These are phyloP conservation scores for Fusarium proliferatum DNA, from an alignment of 2,329 filamentous ascomycete genomes.

Conservation along the genomic window DNA sequence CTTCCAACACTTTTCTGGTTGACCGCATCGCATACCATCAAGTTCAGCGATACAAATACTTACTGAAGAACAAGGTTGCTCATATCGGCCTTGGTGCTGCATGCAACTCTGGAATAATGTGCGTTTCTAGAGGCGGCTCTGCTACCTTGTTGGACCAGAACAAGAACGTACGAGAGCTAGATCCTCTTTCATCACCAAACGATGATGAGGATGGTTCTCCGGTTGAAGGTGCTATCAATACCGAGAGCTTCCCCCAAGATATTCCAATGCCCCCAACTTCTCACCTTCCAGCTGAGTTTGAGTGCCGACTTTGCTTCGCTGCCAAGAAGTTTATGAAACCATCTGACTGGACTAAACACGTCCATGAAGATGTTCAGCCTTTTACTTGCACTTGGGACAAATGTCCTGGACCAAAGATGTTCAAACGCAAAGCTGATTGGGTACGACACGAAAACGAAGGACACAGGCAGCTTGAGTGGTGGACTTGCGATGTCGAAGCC, in stretches of 20 bases:
- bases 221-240: slow-evolving; percentile 74
- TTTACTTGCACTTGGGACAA: slow-evolving; percentile 91
- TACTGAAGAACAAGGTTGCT: slow-evolving; percentile 76
- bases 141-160: slow-evolving; percentile 70
- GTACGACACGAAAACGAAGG: slow-evolving; percentile 93
- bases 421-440: slow-evolving; percentile 97
- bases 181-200: slow-evolving; percentile 63
- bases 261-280: slow-evolving; percentile 84
- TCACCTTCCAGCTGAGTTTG: slow-evolving; percentile 85
- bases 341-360: slow-evolving; percentile 96
- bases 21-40: slow-evolving; percentile 88
- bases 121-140: slow-evolving; percentile 74
- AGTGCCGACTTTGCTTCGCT: slow-evolving; percentile 88
- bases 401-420: slow-evolving; percentile 87
- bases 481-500: slow-evolving; percentile 84
- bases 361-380: slow-evolving; percentile 92
- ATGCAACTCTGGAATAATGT: slow-evolving; percentile 72
- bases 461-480: slow-evolving; percentile 90
- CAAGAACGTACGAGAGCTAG: slow-evolving; percentile 68
- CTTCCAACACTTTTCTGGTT: slow-evolving; percentile 70
- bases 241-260: slow-evolving; percentile 81
- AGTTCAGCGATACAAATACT: slow-evolving; percentile 78
- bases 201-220: slow-evolving; percentile 73
- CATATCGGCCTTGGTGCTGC: slow-evolving; percentile 72
- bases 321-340: slow-evolving; percentile 89